Evolutionary conservation across 495 filamentous ascomycete genomes (phyloP).

Genomic region (Lophiostoma macrostomum): DNA sequence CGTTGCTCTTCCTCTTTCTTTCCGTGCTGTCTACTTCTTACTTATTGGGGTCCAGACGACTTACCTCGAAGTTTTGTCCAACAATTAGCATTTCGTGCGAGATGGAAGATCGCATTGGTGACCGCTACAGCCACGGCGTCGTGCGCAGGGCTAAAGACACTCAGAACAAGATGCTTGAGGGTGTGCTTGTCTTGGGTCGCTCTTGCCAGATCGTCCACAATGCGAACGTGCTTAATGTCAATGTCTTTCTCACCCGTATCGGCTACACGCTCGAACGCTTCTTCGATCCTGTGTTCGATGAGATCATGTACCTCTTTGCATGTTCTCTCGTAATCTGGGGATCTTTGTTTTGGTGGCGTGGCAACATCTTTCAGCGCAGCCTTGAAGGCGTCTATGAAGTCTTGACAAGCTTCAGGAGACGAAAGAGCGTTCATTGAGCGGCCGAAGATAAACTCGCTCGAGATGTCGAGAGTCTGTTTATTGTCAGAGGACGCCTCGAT

Average conservation of each 20-base stretch:
- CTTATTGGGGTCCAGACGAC: too few species aligned
- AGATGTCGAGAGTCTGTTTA: slow-evolving; percentile 64
- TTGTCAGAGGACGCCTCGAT: neutral
- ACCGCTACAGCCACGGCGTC: slow-evolving; percentile 38
- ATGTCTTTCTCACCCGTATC: slow-evolving; percentile 53
- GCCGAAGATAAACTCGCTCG: slow-evolving; percentile 80
- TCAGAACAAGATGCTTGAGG: slow-evolving; percentile 73
- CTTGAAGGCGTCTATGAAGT: slow-evolving; percentile 34
- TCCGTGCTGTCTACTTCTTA: too few species aligned
- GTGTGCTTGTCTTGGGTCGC: slow-evolving; percentile 69
- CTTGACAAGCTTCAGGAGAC: slow-evolving; percentile 6
- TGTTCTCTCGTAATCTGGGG: slow-evolving; percentile 53
- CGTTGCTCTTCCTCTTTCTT: too few species aligned
- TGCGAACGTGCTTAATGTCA: slow-evolving; percentile 53
- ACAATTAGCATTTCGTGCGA: neutral
- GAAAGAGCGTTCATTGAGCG: slow-evolving; percentile 4
- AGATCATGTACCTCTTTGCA: slow-evolving; percentile 50
- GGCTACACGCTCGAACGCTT: slow-evolving; percentile 64
- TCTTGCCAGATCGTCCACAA: slow-evolving; percentile 71
- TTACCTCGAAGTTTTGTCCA: slow-evolving; percentile 13
- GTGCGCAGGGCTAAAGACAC: slow-evolving; percentile 62
- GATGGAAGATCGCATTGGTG: slow-evolving; percentile 27
- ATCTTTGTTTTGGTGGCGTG: slow-evolving; percentile 45
- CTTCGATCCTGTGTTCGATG: slow-evolving; percentile 69
- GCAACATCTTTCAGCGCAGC: slow-evolving; percentile 18